Evolutionary conservation across 257 asterid species (phyloP).

Genomic region (Solanum raphanifolium): DNA sequence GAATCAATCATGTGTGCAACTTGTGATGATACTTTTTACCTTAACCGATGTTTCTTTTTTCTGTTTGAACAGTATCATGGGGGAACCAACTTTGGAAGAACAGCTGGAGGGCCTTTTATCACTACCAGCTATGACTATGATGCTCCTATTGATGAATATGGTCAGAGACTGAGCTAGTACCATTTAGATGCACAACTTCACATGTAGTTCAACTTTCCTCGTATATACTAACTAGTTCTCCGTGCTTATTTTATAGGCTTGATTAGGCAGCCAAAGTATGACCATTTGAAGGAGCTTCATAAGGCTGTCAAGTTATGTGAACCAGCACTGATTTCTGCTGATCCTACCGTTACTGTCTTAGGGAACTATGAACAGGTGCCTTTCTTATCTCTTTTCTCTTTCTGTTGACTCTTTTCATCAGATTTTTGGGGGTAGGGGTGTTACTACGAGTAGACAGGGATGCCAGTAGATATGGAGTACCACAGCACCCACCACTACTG

Average conservation of each 20-base stretch:
- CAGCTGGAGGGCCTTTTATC: constrained; percentile 93
- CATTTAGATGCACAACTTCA: not conserved
- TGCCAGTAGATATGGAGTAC: not conserved
- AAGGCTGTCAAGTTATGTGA: constrained; percentile 65
- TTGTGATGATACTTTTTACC: not conserved
- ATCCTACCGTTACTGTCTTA: constrained; percentile 40
- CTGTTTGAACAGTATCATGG: constrained; percentile 67
- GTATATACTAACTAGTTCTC: not conserved
- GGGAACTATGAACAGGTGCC: constrained; percentile 85
- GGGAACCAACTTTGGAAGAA: constrained; percentile 93
- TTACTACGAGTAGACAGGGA: not conserved
- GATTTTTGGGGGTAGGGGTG: not conserved
- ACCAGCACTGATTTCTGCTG: constrained; percentile 57
- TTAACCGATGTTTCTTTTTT: not conserved
- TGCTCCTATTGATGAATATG: constrained; percentile 98
- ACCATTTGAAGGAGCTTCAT: constrained; percentile 80
- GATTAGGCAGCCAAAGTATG: constrained; percentile 79
- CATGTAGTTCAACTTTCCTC: not conserved
- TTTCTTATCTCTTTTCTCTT: not conserved
- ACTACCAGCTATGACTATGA: constrained; percentile 98
- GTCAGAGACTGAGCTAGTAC: constrained; percentile 21
- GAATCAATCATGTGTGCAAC: not conserved
- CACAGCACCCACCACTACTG: not conserved
- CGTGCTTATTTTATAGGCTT: constrained; percentile 39
- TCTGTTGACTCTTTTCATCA: not conserved